Evolutionary conservation across 805 yeast species (phyloP).

Genomic region (Sugiyamaella qingdaonensis): DNA sequence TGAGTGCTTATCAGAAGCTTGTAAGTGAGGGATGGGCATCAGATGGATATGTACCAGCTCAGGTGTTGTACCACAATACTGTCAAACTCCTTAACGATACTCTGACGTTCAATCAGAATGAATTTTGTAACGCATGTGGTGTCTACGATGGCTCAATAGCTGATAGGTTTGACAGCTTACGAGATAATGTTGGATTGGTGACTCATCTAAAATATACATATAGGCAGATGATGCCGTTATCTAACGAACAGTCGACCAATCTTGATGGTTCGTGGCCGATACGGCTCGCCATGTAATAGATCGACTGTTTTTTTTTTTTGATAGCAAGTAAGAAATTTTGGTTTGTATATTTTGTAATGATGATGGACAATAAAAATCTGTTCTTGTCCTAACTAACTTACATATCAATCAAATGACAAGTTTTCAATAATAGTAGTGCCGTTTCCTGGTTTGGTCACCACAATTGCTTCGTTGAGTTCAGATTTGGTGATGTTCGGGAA

Average conservation of each 20-base stretch:
- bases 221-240: not conserved
- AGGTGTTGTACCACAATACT: slow-evolving; percentile 31
- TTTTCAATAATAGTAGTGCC: slow-evolving; percentile 39
- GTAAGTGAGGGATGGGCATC: slow-evolving; percentile 24
- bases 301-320: not conserved
- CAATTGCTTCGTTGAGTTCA: slow-evolving; percentile 48
- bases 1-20: slow-evolving; percentile 22
- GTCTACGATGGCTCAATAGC: slow-evolving; percentile 12
- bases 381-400: not conserved
- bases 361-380: not conserved
- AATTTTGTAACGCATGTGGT: slow-evolving; percentile 28
- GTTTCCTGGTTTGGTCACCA: slow-evolving; percentile 51
- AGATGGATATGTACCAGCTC: slow-evolving; percentile 35
- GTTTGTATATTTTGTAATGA: too few relatives aligned
- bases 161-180: slow-evolving; percentile 25
- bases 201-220: slow-evolving; percentile 23
- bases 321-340: too few relatives aligned
- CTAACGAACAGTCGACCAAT: not conserved
- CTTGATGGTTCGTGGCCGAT: not conserved
- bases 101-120: slow-evolving; percentile 25
- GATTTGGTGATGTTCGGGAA: slow-evolving; percentile 47
- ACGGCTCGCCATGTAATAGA: not conserved
- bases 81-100: slow-evolving; percentile 18
- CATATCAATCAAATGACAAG: slow-evolving; percentile 14
- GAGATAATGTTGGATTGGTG: slow-evolving; percentile 34